Evolutionary conservation across 306 rosid species (phyloP).

Genomic region (Purshia tridentata): DNA sequence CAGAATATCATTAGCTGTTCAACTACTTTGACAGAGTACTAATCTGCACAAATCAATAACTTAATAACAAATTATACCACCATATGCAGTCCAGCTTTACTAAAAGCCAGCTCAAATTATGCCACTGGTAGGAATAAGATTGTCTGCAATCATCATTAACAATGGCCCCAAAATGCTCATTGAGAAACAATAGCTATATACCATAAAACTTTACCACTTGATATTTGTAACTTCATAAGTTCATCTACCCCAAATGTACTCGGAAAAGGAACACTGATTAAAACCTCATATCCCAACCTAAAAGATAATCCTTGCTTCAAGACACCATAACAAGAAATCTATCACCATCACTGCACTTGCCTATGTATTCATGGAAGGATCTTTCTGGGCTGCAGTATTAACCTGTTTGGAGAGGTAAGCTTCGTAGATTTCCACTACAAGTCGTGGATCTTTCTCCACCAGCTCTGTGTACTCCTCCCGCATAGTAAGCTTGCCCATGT

Average conservation of each 20-base stretch:
- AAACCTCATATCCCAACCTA: conserved; percentile 15
- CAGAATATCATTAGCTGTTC: not conserved
- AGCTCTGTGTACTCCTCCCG: conserved; percentile 53
- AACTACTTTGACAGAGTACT: not conserved
- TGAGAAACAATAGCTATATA: not conserved
- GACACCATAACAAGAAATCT: not conserved
- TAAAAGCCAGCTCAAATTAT: too few species aligned
- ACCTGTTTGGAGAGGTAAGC: conserved; percentile 54
- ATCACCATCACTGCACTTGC: too few species aligned
- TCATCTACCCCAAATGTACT: conserved; percentile 31
- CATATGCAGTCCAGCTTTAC: too few species aligned
- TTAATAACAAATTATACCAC: too few species aligned
- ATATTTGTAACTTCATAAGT: not conserved
- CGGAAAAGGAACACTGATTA: conserved; percentile 11
- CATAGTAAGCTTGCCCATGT: conserved; percentile 53
- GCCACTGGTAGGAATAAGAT: too few species aligned
- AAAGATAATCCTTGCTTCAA: conserved; percentile 15
- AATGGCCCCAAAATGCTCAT: too few species aligned
- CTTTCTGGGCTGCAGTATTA: conserved; percentile 50
- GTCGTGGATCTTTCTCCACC: conserved; percentile 58
- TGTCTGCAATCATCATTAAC: too few species aligned
- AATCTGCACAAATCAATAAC: not conserved
- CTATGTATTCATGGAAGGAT: conserved; percentile 9
- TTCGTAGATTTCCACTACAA: conserved; percentile 71
- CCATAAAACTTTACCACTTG: not conserved